phyloP scores from a whole-genome alignment of 1,139 yeast species.

The Kodamaea suecica region DNA sequence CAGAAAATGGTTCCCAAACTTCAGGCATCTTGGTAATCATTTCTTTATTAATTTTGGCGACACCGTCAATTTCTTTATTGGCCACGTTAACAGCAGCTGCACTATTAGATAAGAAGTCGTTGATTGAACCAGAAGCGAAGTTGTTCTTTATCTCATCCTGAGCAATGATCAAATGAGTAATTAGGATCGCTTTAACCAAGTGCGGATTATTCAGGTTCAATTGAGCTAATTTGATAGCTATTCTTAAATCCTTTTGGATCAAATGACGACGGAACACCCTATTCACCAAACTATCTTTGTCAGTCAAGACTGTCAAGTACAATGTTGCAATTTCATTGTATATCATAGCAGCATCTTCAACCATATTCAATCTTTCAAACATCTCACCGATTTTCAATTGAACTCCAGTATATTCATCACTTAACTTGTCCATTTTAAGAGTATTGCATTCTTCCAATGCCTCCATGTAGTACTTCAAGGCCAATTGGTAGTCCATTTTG shows the following conservation, averaged over 20 bases:
- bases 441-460: constrained; percentile 46
- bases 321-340: constrained; percentile 66
- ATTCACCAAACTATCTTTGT: constrained; percentile 24
- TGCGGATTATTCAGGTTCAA: constrained; percentile 47
- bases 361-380: constrained; percentile 65
- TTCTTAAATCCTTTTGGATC: constrained; percentile 68
- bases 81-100: not conserved
- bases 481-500: constrained; percentile 56
- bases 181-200: constrained; percentile 55
- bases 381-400: constrained; percentile 84
- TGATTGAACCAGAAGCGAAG: not conserved
- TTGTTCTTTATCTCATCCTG: constrained; percentile 48
- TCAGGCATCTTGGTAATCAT: constrained; percentile 26
- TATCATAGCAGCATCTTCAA: constrained; percentile 59
- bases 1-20: constrained; percentile 70
- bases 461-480: constrained; percentile 58
- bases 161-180: constrained; percentile 64
- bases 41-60: not conserved
- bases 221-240: constrained; percentile 65
- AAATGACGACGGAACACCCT: constrained; percentile 49
- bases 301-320: constrained; percentile 56
- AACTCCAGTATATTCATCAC: constrained; percentile 79
- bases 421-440: constrained; percentile 49
- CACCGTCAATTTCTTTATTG: constrained; percentile 5
- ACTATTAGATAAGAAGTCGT: not conserved